Percentiles rank a stretch among this genome's conserved stretches.
Evolutionary conservation across 2,329 filamentous ascomycete species (phyloP).

Genomic region (Trichophyton schoenleinii): DNA sequence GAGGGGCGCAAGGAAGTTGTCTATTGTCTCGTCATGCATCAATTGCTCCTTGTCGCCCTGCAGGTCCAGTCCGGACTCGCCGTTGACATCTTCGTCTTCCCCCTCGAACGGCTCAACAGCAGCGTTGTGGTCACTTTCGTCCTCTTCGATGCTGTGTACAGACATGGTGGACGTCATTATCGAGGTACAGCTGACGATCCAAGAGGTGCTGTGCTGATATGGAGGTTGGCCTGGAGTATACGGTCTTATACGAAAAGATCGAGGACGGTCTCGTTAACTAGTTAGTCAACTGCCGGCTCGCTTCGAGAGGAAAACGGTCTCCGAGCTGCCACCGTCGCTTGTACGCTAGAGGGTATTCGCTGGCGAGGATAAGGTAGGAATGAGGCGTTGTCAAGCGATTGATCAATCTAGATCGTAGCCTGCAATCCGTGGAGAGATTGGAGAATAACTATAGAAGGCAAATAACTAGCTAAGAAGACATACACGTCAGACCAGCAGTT

Average conservation of each 20-base stretch:
- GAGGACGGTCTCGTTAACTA: not conserved
- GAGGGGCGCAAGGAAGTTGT: conserved; percentile 32
- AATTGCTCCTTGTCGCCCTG: conserved; percentile 16
- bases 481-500: no score
- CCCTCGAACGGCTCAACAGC: conserved; percentile 18
- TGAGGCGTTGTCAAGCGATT: not conserved
- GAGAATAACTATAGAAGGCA: no score
- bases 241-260: not conserved
- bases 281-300: not conserved
- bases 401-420: not conserved
- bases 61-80: not conserved
- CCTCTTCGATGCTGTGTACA: conserved; percentile 3
- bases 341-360: not conserved
- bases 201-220: no score
- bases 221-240: no score
- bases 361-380: not conserved
- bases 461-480: no score
- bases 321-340: not conserved
- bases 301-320: not conserved
- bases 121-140: conserved; percentile 4
- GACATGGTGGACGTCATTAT: conserved; percentile 7
- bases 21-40: conserved; percentile 25
- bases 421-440: not conserved
- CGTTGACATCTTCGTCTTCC: conserved; percentile 17
- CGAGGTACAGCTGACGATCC: no score